Percentiles rank a stretch among this genome's conserved stretches.
Conservation (phyloP, 208 protist genomes). For the Angomonas desouzai region DNA sequence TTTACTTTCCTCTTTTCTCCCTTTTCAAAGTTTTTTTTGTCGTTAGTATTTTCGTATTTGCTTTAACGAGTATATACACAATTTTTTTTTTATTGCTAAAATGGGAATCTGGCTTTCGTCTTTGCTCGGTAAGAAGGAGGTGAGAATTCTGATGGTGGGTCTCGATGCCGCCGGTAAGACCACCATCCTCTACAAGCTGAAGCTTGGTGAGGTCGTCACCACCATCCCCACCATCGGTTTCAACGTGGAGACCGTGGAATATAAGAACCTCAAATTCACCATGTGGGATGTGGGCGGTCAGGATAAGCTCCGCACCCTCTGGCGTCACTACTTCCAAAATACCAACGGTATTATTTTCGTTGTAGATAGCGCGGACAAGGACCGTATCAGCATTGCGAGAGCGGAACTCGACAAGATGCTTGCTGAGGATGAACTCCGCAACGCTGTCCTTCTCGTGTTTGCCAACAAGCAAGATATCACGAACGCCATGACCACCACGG, state of each 20-base stretch:
- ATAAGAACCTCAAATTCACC: conserved; percentile 96
- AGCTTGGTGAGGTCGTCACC: conserved; percentile 95
- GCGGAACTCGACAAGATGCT: conserved; percentile 96
- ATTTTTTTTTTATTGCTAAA: not conserved
- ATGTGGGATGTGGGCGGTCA: conserved; percentile 97
- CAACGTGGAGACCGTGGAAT: conserved; percentile 97
- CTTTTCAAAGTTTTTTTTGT: conserved; percentile 8
- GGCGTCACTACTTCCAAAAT: conserved; percentile 97
- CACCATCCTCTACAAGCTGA: conserved; percentile 97
- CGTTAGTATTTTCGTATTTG: not conserved
- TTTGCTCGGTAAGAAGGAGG: conserved; percentile 94
- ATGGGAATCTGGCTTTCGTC: conserved; percentile 67
- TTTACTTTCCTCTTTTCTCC: not conserved
- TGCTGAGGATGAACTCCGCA: conserved; percentile 96
- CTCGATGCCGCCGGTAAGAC: conserved; percentile 98
- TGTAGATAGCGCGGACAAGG: conserved; percentile 95
- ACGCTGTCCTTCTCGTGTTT: conserved; percentile 96
- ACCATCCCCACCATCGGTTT: conserved; percentile 98
- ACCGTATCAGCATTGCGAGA: conserved; percentile 87
- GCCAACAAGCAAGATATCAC: conserved; percentile 99
- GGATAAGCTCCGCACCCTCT: conserved; percentile 95
- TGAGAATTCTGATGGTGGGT: conserved; percentile 97
- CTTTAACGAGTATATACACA: not conserved
- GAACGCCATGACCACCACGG: conserved; percentile 95
- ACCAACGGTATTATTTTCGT: conserved; percentile 97